Percentiles rank a stretch among this genome's conserved stretches.
These are phyloP conservation scores for Cyanidiococcus yangmingshanensis DNA, from an alignment of 23 red algal species.

Conservation along the genomic window DNA sequence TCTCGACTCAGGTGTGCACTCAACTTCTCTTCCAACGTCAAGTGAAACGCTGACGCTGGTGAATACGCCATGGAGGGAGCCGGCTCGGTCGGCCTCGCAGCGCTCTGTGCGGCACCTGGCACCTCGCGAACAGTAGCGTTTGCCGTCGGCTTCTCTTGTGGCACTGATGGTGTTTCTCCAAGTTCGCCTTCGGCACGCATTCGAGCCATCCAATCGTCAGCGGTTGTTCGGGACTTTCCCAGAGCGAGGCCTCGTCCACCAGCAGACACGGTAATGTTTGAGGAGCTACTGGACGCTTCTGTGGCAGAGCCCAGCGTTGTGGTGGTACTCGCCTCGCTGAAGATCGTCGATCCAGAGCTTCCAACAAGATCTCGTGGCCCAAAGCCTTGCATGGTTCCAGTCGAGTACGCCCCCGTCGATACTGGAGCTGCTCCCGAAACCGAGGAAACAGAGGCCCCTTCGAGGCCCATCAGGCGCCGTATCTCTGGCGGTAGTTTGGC, in stretches of 20 bases:
- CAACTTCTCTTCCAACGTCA: slow-evolving; percentile 60
- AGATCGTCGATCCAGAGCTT: background rate
- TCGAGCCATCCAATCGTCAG: slow-evolving; percentile 34
- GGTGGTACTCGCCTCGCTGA: background rate
- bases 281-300: background rate
- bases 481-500: slow-evolving; percentile 15
- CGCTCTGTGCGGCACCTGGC: background rate
- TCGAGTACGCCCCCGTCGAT: background rate
- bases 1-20: slow-evolving; percentile 49
- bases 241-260: slow-evolving; percentile 73
- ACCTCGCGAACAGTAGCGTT: slow-evolving; percentile 31
- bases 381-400: background rate
- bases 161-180: slow-evolving; percentile 62
- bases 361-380: background rate
- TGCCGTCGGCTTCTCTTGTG: slow-evolving; percentile 20
- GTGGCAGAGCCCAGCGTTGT: background rate
- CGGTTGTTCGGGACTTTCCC: slow-evolving; percentile 31
- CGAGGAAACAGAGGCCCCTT: background rate
- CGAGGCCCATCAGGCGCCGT: slow-evolving; percentile 17
- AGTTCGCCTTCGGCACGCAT: slow-evolving; percentile 85
- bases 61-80: slow-evolving; percentile 9
- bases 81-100: slow-evolving; percentile 23
- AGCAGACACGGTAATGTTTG: slow-evolving; percentile 31
- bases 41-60: slow-evolving; percentile 43
- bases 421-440: background rate